phyloP scores from a whole-genome alignment of 176 grass and related monocot genomes.

The Puccinellia tenuiflora region DNA sequence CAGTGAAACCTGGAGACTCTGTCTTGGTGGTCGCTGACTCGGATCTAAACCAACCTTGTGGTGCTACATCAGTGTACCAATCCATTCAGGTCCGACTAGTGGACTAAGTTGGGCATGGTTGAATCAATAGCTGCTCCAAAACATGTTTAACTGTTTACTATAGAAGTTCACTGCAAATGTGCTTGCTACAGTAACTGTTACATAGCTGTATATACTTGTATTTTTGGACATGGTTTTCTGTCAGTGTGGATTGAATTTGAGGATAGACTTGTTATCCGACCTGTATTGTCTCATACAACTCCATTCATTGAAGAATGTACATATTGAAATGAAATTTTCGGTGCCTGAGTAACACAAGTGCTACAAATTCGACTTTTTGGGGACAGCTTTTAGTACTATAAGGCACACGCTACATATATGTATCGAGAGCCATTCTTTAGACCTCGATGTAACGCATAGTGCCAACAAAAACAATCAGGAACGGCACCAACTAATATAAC shows the following conservation, averaged over 20 bases:
- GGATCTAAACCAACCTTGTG: constrained; percentile 40
- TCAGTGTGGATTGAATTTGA: not conserved
- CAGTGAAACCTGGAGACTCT: constrained; percentile 46
- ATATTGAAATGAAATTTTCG: not conserved
- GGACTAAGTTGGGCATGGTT: constrained; percentile 15
- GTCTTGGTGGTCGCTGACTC: constrained; percentile 53
- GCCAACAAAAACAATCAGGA: not conserved
- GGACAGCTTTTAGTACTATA: not conserved
- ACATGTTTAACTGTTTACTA: not conserved
- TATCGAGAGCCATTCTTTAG: not conserved
- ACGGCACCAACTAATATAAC: not conserved
- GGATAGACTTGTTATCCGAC: not conserved
- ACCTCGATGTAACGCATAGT: not conserved
- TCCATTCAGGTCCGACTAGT: constrained; percentile 59
- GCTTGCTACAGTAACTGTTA: not conserved
- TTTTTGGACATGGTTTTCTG: not conserved
- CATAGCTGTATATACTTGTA: not conserved
- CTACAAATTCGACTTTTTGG: not conserved
- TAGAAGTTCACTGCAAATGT: not conserved
- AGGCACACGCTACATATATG: too few species aligned
- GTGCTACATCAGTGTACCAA: constrained; percentile 35
- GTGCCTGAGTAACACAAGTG: not conserved
- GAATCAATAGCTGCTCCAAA: not conserved
- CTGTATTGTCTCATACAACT: not conserved
- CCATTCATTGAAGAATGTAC: not conserved